These are phyloP conservation scores for Mucor lusitanicus DNA, from an alignment of 371 early-diverging fungal genomes.

Conservation along the genomic window DNA sequence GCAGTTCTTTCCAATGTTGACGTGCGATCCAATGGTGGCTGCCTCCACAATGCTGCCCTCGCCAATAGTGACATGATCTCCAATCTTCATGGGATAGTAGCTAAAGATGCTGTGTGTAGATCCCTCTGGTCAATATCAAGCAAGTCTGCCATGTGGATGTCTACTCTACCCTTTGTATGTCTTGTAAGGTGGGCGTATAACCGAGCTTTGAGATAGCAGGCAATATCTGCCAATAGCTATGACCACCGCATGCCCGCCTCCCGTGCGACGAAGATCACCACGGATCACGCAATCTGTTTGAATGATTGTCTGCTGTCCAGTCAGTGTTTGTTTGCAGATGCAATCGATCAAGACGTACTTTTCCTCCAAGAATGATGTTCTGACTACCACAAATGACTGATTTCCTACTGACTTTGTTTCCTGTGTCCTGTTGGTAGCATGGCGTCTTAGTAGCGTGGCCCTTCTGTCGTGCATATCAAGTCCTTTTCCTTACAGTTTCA, in stretches of 20 bases:
- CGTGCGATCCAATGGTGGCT: slow-evolving; percentile 89
- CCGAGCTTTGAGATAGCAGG: slow-evolving; percentile 70
- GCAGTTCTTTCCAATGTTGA: slow-evolving; percentile 91
- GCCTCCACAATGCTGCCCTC: slow-evolving; percentile 91
- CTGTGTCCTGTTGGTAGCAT: slow-evolving; percentile 71
- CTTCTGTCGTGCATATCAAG: no score
- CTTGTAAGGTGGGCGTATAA: slow-evolving; percentile 94
- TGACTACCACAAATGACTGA: slow-evolving; percentile 91
- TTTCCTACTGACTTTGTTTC: slow-evolving; percentile 92
- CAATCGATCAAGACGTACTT: slow-evolving; percentile 49
- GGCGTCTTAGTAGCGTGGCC: not conserved
- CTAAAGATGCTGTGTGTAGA: slow-evolving; percentile 66
- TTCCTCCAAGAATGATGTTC: slow-evolving; percentile 95
- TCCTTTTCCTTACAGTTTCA: slow-evolving; percentile 70
- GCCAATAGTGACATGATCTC: slow-evolving; percentile 91
- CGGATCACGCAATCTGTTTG: slow-evolving; percentile 89
- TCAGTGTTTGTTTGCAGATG: not conserved
- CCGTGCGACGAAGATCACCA: slow-evolving; percentile 91
- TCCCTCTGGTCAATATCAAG: not conserved
- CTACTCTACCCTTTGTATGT: slow-evolving; percentile 86
- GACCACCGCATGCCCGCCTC: slow-evolving; percentile 82
- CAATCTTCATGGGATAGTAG: slow-evolving; percentile 96
- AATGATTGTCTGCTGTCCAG: slow-evolving; percentile 76
- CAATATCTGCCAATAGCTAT: slow-evolving; percentile 93
- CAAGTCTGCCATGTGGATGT: not conserved